Evolutionary conservation across 495 filamentous ascomycete genomes (phyloP).

Genomic region (Talaromyces liani): DNA sequence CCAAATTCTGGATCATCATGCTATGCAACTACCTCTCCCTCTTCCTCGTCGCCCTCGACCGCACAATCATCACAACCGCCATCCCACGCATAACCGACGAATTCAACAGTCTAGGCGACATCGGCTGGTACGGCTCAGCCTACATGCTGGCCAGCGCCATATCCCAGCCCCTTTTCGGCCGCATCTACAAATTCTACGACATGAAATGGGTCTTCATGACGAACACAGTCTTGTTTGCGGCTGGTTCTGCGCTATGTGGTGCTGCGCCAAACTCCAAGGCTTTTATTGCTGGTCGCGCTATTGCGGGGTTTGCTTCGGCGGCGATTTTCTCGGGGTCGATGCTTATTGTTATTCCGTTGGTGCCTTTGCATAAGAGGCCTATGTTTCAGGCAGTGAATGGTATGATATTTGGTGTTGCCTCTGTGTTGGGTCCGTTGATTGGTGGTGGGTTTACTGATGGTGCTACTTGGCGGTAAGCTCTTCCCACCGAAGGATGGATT

Average conservation of each 20-base stretch:
- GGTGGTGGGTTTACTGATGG: constrained; percentile 22
- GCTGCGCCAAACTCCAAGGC: constrained; percentile 59
- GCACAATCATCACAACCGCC: constrained; percentile 17
- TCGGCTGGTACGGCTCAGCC: constrained; percentile 48
- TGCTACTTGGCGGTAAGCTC: background rate
- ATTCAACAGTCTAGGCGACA: constrained; percentile 24
- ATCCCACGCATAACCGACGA: constrained; percentile 20
- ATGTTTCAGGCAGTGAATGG: constrained; percentile 41
- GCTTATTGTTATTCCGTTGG: constrained; percentile 48
- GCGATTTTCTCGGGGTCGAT: constrained; percentile 44
- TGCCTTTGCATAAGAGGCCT: constrained; percentile 48
- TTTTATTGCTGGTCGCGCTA: constrained; percentile 58
- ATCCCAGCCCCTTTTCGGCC: constrained; percentile 41
- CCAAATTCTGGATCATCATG: background rate
- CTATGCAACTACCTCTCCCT: constrained; percentile 37
- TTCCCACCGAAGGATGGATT: background rate
- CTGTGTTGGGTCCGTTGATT: constrained; percentile 36
- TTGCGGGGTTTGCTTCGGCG: constrained; percentile 43
- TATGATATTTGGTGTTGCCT: constrained; percentile 47
- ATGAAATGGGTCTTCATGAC: constrained; percentile 43
- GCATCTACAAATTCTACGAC: constrained; percentile 38
- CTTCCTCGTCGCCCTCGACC: constrained; percentile 48
- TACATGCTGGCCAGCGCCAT: constrained; percentile 42
- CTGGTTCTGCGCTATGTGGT: constrained; percentile 64
- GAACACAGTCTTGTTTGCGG: constrained; percentile 45